phyloP scores from a whole-genome alignment of 257 asterid genomes.

The Jacaranda copaia region DNA sequence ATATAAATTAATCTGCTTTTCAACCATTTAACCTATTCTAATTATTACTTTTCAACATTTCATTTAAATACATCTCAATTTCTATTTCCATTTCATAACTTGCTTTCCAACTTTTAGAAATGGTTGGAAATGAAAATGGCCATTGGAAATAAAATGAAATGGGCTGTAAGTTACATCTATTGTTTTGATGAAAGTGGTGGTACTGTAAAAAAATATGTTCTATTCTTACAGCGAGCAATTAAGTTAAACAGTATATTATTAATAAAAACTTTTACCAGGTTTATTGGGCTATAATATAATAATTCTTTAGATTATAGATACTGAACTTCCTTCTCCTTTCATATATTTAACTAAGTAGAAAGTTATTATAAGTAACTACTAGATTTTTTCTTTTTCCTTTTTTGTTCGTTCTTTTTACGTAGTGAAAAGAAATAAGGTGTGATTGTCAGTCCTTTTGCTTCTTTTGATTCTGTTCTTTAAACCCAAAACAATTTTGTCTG shows the following conservation, averaged over 20 bases:
- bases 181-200: background rate
- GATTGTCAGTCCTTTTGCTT: background rate
- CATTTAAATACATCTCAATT: no score
- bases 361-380: background rate
- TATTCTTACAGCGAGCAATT: no score
- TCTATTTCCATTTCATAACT: no score
- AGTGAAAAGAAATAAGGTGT: background rate
- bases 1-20: no score
- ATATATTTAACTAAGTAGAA: background rate
- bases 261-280: background rate
- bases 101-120: no score
- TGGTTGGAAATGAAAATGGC: no score
- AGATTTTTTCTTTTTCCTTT: background rate
- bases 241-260: background rate
- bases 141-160: no score
- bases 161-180: background rate
- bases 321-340: background rate
- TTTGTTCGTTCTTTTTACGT: background rate
- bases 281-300: background rate
- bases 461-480: background rate
- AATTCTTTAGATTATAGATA: no score
- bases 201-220: no score
- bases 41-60: no score
- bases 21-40: no score
- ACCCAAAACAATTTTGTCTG: background rate